Conservation (phyloP, 306 rosid genomes). For the Boehmeria nivea region DNA sequence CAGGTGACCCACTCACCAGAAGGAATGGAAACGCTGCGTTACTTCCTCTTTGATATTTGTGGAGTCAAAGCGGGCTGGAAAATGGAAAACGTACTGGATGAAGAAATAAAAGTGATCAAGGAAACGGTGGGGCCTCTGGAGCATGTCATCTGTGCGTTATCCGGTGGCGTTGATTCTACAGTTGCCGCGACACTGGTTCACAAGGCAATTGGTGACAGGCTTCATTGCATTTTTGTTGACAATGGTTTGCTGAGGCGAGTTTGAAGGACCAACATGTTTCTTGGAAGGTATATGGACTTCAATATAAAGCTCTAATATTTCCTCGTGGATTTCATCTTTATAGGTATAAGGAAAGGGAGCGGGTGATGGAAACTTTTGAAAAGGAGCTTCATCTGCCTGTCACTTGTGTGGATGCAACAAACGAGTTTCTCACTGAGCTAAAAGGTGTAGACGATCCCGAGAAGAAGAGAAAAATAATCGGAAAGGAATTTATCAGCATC, state of each 20-base stretch:
- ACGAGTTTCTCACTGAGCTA: slow-evolving; percentile 64
- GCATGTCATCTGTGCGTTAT: slow-evolving; percentile 82
- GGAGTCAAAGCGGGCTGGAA: slow-evolving; percentile 68
- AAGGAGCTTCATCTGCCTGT: slow-evolving; percentile 85
- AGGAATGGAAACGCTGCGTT: slow-evolving; percentile 74
- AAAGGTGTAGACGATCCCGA: slow-evolving; percentile 94
- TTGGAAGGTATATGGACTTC: neutral
- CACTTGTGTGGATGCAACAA: slow-evolving; percentile 66
- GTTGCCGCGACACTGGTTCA: slow-evolving; percentile 95
- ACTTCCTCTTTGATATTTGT: slow-evolving; percentile 73
- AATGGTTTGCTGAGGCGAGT: slow-evolving; percentile 89
- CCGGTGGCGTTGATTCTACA: slow-evolving; percentile 97
- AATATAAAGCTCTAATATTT: neutral
- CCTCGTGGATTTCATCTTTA: neutral
- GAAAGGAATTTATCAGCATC: slow-evolving; percentile 76
- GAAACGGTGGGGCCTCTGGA: slow-evolving; percentile 51
- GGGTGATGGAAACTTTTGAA: slow-evolving; percentile 83
- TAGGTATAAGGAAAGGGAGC: slow-evolving; percentile 86
- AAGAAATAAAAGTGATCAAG: slow-evolving; percentile 69
- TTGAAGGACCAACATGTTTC: slow-evolving; percentile 5
- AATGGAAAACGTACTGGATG: slow-evolving; percentile 82
- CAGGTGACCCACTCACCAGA: slow-evolving; percentile 89
- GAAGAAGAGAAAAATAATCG: slow-evolving; percentile 82
- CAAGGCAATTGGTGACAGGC: slow-evolving; percentile 88
- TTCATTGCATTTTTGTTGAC: slow-evolving; percentile 92